phyloP scores from a whole-genome alignment of 169 alveolate genomes.

The Miamiensis avidus region DNA sequence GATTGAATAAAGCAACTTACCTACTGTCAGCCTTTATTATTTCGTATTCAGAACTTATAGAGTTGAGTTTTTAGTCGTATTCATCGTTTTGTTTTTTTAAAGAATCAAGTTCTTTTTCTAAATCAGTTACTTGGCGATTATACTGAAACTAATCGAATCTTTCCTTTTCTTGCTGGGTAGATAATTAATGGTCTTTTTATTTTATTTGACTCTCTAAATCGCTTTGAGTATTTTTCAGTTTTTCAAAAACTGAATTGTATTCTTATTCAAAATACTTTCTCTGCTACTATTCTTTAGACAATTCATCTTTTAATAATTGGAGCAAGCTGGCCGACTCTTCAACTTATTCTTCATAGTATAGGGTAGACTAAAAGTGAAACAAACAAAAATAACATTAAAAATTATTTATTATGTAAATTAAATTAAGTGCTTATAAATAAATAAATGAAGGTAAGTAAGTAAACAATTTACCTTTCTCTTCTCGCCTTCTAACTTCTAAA shows the following conservation, averaged over 20 bases:
- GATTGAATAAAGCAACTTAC: not conserved
- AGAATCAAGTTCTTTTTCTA: no score
- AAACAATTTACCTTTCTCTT: conserved; percentile 34
- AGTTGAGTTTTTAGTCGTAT: not conserved
- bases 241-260: not conserved
- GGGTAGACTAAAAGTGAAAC: not conserved
- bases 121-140: not conserved
- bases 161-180: no score
- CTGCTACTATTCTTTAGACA: conserved; percentile 3
- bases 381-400: no score
- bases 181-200: conserved; percentile 7
- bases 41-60: not conserved
- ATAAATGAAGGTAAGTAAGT: not conserved
- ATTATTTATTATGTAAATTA: not conserved
- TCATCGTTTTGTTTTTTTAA: no score
- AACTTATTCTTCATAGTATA: conserved; percentile 20
- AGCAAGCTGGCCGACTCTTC: conserved; percentile 13
- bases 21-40: not conserved
- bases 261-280: conserved; percentile 14
- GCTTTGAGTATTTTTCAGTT: not conserved
- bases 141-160: not conserved
- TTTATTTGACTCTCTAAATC: not conserved
- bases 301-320: conserved; percentile 15
- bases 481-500: conserved; percentile 28
- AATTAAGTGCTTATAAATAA: not conserved